Evolutionary conservation across 164 flowering plant species (phyloP), one percentile per base, ranked within the genome.

Genomic region (Nelumbo lutea): DNA sequence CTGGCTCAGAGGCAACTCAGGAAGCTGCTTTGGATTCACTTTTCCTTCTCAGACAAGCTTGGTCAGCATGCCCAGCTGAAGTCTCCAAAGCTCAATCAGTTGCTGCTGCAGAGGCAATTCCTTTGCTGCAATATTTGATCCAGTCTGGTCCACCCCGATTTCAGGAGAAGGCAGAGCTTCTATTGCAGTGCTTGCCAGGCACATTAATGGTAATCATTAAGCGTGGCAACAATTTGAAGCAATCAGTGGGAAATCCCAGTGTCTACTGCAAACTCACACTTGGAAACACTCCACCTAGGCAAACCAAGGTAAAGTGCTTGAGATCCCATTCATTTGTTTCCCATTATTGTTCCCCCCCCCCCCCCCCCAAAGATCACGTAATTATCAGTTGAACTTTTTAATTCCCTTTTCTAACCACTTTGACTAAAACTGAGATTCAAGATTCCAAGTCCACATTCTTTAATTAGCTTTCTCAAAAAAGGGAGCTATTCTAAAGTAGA

Each of bases 111-210:
- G 98, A 93, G 78, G 97, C 93, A 42, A 93, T 96, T 73, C 97
- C 97, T 13, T 79, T 90, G 79, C 81, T 96, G 64, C 98, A 96
- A 65, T 91, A 87, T 74, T 73, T 96, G 79, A 91, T 93, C 70
- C 96, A 89, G 77, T 91, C 98, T 62, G 97, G 96, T 6, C 99
- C 99, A n/a, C 98, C 98, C 60, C 86, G 96, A 62, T 93, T 96
- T 64, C 97, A 93, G 81, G 99, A 96, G 82, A 96, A 90, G 81
- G 90, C 96, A 55, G 98, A 96, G 70, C 88, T 85, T 71, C 83
- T 96, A 15, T 80, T 96, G 81, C 99, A 93, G 80, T 93, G 98
- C 81, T 83, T 96, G 80, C 99, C 99, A 0, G 99, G 99, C 55
- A 93, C 97, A 9, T 71, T 96, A 42, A 78, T 83, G 62, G 98